phyloP scores from a whole-genome alignment of 345 rosid species.

The Eucalyptus cloeziana region DNA sequence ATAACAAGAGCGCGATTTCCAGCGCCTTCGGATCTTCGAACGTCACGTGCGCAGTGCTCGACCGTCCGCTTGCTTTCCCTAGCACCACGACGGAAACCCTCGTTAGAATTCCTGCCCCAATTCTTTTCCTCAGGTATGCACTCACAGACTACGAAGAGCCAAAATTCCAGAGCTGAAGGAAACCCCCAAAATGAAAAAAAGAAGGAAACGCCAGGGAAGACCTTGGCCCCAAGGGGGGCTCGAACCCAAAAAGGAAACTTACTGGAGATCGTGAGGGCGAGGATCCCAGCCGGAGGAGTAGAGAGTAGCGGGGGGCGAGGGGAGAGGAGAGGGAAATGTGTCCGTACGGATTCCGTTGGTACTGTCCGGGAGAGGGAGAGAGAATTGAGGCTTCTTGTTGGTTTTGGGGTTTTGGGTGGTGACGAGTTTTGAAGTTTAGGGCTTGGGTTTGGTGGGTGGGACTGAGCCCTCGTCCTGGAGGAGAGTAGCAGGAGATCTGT shows the following conservation, averaged over 20 bases:
- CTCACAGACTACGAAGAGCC: too few species aligned
- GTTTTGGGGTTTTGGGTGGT: conserved; percentile 1
- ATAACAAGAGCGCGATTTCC: conserved; percentile 76
- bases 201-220: too few species aligned
- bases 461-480: conserved; percentile 34
- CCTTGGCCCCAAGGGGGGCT: too few species aligned
- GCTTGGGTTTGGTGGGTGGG: background rate
- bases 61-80: conserved; percentile 37
- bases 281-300: too few species aligned
- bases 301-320: too few species aligned
- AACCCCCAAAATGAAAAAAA: too few species aligned
- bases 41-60: conserved; percentile 62
- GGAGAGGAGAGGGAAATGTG: too few species aligned
- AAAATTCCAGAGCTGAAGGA: too few species aligned
- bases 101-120: background rate
- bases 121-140: background rate
- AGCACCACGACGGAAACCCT: background rate
- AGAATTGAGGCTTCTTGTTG: background rate
- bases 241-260: too few species aligned
- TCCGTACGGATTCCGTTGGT: background rate
- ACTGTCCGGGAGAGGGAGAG: conserved; percentile 4
- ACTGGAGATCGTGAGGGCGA: too few species aligned
- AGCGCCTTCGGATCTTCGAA: conserved; percentile 82
- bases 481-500: conserved; percentile 69
- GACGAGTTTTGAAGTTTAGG: conserved; percentile 10